phyloP scores from a whole-genome alignment of 768 basidiomycete species.

The Daedaleopsis nitida region DNA sequence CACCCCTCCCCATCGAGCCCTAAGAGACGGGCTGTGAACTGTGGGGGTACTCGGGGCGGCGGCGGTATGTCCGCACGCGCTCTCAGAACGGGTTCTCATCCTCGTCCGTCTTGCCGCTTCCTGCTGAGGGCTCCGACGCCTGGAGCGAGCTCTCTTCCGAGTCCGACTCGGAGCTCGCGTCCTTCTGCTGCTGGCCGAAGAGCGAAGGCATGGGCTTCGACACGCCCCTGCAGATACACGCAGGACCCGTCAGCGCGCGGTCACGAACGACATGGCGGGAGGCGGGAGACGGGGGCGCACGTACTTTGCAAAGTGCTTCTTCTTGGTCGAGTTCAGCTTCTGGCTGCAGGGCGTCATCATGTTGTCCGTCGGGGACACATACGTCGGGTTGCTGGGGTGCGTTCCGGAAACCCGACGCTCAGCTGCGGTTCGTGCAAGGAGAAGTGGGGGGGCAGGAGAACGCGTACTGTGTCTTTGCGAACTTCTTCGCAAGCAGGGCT shows the following conservation, averaged over 20 bases:
- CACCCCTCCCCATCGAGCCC: neutral
- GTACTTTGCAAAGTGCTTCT: constrained; percentile 92
- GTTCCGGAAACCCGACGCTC: constrained; percentile 11
- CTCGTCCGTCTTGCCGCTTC: constrained; percentile 42
- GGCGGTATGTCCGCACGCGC: too few species aligned
- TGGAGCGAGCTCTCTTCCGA: constrained; percentile 36
- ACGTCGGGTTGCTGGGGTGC: constrained; percentile 73
- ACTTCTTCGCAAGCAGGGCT: constrained; percentile 89
- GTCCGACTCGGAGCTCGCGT: constrained; percentile 23
- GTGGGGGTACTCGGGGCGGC: too few species aligned
- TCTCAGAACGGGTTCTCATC: constrained; percentile 73
- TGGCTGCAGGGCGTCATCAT: constrained; percentile 92
- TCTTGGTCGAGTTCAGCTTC: constrained; percentile 88
- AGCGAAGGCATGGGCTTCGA: constrained; percentile 59
- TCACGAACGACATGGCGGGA: too few species aligned
- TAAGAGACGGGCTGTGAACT: neutral
- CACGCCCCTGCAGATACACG: constrained; percentile 44
- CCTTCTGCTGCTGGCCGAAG: constrained; percentile 48
- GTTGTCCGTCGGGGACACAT: constrained; percentile 92
- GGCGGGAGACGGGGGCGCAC: constrained; percentile 25
- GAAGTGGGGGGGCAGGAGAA: neutral
- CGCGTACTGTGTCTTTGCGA: constrained; percentile 86
- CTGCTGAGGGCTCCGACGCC: constrained; percentile 31
- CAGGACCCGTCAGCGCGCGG: neutral
- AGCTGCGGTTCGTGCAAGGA: constrained; percentile 12